Percentiles rank a stretch among this genome's conserved stretches.
These are phyloP conservation scores for Chytriomyces hyalinus DNA, from an alignment of 192 early-diverging fungal genomes.

Conservation along the genomic window DNA sequence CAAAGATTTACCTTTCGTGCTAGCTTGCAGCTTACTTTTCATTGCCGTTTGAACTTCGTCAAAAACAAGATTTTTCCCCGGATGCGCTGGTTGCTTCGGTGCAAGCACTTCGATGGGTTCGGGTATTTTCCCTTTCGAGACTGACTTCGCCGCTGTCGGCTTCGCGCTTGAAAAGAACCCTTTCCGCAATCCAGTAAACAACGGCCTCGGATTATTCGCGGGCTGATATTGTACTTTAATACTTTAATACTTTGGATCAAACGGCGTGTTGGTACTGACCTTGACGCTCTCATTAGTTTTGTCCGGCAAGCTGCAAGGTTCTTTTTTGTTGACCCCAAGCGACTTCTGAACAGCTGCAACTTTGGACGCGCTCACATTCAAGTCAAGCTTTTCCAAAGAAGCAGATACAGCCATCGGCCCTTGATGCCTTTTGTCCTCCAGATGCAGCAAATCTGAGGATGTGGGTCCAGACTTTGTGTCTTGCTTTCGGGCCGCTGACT, in stretches of 20 bases:
- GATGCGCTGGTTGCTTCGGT: conserved; percentile 4
- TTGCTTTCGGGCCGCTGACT: neutral
- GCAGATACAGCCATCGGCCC: neutral
- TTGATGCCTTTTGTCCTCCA: neutral
- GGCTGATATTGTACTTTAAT: neutral
- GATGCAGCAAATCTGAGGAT: conserved; percentile 3
- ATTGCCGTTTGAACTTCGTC: conserved; percentile 53
- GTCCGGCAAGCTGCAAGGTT: neutral
- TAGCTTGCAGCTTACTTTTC: conserved; percentile 33
- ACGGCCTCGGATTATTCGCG: neutral
- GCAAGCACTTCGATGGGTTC: neutral
- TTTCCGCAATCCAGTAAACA: conserved; percentile 27
- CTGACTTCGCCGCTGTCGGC: neutral
- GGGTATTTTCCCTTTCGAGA: neutral
- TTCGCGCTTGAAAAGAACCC: conserved; percentile 32
- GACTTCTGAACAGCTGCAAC: neutral
- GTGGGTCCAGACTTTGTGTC: neutral
- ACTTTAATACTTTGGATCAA: neutral
- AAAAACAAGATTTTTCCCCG: conserved; percentile 20
- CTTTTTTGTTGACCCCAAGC: neutral
- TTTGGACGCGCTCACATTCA: neutral
- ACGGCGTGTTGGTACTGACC: neutral
- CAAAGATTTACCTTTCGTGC: conserved; percentile 28
- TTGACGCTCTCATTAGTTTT: neutral
- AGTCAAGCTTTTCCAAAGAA: neutral